Evolutionary conservation across 2,329 filamentous ascomycete genomes (phyloP).

Genomic region (Alternaria rosae): DNA sequence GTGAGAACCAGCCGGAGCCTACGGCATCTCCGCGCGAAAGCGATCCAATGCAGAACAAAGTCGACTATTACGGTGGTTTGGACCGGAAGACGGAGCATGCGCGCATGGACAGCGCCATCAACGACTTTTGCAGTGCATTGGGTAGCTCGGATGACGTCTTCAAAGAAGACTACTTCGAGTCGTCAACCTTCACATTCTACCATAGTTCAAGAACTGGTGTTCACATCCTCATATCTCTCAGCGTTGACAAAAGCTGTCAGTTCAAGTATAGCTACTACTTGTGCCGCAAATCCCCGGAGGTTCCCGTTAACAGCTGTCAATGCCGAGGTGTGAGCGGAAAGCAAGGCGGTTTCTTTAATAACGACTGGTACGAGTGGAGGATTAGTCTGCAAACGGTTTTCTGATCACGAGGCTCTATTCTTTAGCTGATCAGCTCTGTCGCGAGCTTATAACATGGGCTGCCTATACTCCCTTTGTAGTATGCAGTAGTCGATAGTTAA

Average conservation of each 20-base stretch:
- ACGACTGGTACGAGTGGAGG: background rate
- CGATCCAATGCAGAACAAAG: background rate
- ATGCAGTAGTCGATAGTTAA: background rate
- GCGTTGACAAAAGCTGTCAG: background rate
- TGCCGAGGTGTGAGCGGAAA: background rate
- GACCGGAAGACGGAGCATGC: background rate
- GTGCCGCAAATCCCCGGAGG: background rate
- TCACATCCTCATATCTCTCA: background rate
- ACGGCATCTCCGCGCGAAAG: background rate
- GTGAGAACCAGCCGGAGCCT: background rate
- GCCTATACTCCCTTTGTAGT: background rate
- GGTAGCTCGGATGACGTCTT: background rate
- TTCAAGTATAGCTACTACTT: background rate
- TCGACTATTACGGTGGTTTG: background rate
- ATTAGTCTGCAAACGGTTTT: background rate
- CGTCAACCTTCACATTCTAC: background rate
- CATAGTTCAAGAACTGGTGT: background rate
- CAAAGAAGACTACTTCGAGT: background rate
- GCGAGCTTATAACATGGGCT: background rate
- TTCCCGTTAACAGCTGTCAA: background rate
- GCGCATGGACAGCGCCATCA: background rate
- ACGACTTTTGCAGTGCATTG: background rate
- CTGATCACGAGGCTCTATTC: background rate
- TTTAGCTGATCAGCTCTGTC: background rate
- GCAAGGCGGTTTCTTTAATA: background rate